Base-by-base conservation (phyloP, 139 green algal genomes). In the Coelastrella sp. region DNA sequence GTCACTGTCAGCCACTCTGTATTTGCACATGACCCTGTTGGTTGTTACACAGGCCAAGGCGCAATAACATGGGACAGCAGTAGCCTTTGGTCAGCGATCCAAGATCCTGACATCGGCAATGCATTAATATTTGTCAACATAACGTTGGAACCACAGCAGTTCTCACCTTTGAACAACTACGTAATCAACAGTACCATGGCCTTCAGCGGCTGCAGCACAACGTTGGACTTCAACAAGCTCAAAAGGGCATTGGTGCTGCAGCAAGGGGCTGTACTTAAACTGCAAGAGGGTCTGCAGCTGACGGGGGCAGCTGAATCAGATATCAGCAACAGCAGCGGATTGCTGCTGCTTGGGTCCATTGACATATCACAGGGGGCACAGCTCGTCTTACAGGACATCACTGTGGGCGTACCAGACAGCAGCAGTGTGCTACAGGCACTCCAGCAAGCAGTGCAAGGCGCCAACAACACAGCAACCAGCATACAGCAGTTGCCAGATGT, bases 321-420 rank as follows among this genome's bases (percentile, higher is more conserved):
- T 65, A 80, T 12, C 83, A 59, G 66, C 14, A 20, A 8, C 66
- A 68, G 83, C 49, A 68, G 4, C 24, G 68, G 19, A 1, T 49
- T 88, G 84, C 20, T 88, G 84, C 19, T 81, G 7, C 84, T 88
- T 24, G 84, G 84, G 19, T 88, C 84, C 11, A 14, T 88, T 24
- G 84, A 88, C 14, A 25, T 80, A 5, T 81, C 68, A 6, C 22
- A 8, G 14, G 84, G 84, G 35, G 84, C 49, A 6, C 15, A 68
- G 68, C 68, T 88, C 66, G 5, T 80, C 6, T 68, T 88, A 20
- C 68, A 88, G 19, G 22, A 88, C 25, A 68, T 82, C 4, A 14
- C n/a, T 0, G 49, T 88, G 6, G n/a, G 35, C 7, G 68, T 88
- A 7, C 9, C 24, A 6, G 22, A 88, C 84, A 81, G 68, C 68